Conservation (phyloP, 2,329 filamentous ascomycete genomes). For the Coniochaeta ligniaria region DNA sequence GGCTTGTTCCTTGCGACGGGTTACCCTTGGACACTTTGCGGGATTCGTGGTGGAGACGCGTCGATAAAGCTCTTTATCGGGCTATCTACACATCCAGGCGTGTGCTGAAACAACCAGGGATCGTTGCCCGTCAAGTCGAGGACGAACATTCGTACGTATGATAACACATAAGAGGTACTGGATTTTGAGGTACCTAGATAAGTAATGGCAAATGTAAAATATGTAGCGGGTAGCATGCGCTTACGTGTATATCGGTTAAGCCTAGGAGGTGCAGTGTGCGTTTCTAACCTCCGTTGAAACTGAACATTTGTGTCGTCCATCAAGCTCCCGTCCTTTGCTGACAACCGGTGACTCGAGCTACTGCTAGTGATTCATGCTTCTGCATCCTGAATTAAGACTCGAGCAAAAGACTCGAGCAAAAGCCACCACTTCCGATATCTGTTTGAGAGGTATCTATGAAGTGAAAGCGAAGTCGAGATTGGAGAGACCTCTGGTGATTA, state of each 20-base stretch:
- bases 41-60: not conserved
- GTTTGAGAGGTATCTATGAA: not conserved
- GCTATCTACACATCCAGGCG: not conserved
- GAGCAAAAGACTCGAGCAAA: not conserved
- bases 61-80: not conserved
- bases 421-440: not conserved
- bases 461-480: not conserved
- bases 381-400: not conserved
- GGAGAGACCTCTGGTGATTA: not conserved
- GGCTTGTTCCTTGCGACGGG: not conserved
- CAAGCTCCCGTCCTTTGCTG: no score
- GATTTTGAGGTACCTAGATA: no score
- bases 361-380: not conserved
- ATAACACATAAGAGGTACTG: not conserved
- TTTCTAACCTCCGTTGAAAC: no score
- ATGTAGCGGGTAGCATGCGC: no score
- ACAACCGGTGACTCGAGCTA: no score
- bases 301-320: no score
- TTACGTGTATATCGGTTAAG: no score
- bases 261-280: no score
- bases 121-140: not conserved
- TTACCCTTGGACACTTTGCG: not conserved
- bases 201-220: no score
- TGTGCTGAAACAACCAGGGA: not conserved
- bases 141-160: not conserved